phyloP scores from a whole-genome alignment of 345 rosid species.

The Ricinus communis region DNA sequence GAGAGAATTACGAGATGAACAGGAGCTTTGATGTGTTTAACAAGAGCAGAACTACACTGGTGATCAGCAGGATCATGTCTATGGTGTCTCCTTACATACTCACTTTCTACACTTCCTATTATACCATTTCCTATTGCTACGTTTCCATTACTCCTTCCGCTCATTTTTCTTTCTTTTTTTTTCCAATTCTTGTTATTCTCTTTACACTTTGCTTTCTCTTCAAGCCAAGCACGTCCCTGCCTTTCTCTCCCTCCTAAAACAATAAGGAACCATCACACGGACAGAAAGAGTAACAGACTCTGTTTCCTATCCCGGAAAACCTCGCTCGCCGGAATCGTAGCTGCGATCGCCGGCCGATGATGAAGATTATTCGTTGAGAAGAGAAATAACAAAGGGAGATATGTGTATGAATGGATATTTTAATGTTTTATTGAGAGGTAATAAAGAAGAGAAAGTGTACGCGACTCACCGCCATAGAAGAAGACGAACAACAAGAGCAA shows the following conservation, averaged over 20 bases:
- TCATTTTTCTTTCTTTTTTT: slow-evolving; percentile 35
- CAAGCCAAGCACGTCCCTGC: slow-evolving; percentile 18
- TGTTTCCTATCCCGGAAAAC: too few relatives aligned
- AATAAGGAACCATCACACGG: slow-evolving; percentile 1
- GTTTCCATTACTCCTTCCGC: slow-evolving; percentile 15
- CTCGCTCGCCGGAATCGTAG: slow-evolving; percentile 20
- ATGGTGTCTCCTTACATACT: slow-evolving; percentile 61
- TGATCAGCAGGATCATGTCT: slow-evolving; percentile 53
- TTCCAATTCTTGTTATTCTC: too few relatives aligned
- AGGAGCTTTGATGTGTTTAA: slow-evolving; percentile 88
- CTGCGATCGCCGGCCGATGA: slow-evolving; percentile 22
- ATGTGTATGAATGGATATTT: background rate
- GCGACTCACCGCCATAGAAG: slow-evolving; percentile 16
- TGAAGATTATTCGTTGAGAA: background rate
- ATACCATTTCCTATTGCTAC: slow-evolving; percentile 26
- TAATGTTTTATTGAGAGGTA: background rate
- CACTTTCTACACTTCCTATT: slow-evolving; percentile 42
- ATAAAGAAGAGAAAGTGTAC: background rate
- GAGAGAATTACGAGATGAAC: slow-evolving; percentile 69
- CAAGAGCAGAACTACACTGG: slow-evolving; percentile 82
- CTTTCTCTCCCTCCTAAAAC: slow-evolving; percentile 9
- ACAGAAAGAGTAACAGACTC: too few relatives aligned
- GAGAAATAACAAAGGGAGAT: background rate
- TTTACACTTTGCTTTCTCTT: slow-evolving; percentile 6
- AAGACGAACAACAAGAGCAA: background rate